Conservation (phyloP, 345 rosid genomes). For the Gossypium longicalyx region DNA sequence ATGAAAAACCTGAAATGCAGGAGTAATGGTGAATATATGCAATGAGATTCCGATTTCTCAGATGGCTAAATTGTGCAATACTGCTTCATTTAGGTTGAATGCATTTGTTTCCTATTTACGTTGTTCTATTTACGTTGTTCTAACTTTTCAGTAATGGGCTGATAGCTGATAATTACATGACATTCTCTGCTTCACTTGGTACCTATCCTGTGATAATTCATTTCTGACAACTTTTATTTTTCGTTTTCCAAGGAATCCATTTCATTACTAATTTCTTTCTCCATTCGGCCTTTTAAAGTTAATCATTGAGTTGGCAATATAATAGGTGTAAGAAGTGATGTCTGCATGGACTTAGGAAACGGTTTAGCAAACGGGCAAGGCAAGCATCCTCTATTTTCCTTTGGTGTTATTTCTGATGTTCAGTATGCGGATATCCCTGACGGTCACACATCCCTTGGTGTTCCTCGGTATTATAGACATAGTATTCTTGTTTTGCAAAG, state of each 20-base stretch:
- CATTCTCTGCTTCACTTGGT: not conserved
- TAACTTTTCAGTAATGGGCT: too few species aligned
- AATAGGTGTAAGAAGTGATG: conserved; percentile 12
- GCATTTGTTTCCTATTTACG: not conserved
- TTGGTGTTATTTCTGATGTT: conserved; percentile 84
- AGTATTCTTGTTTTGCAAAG: conserved; percentile 65
- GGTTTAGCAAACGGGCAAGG: conserved; percentile 28
- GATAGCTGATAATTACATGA: too few species aligned
- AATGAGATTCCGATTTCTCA: not conserved
- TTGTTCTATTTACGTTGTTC: too few species aligned
- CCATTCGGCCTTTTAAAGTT: not conserved
- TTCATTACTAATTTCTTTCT: not conserved
- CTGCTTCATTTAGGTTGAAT: not conserved
- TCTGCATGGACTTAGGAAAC: conserved; percentile 48
- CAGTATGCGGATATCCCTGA: conserved; percentile 93
- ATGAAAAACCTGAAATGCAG: not conserved
- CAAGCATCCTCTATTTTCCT: conserved; percentile 67
- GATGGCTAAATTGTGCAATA: not conserved
- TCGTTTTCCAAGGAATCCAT: not conserved
- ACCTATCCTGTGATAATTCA: not conserved
- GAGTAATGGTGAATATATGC: not conserved
- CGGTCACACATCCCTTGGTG: conserved; percentile 71
- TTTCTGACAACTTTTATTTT: not conserved
- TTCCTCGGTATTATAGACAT: conserved; percentile 75
- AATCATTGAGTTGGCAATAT: not conserved